Evolutionary conservation across 257 asterid genomes (phyloP).

Genomic region (Avicennia marina): DNA sequence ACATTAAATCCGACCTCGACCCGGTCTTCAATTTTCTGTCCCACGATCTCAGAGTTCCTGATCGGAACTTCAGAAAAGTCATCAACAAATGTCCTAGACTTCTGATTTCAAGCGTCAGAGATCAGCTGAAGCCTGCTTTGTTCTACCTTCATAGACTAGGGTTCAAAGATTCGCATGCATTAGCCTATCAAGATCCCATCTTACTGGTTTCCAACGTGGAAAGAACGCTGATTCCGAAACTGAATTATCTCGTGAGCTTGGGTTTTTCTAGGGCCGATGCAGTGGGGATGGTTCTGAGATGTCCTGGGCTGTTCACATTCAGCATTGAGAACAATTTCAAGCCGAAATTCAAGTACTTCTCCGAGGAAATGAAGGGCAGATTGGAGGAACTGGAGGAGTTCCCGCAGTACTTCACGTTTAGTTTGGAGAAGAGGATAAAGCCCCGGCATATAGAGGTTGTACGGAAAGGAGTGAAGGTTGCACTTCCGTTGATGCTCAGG

Average conservation of each 20-base stretch:
- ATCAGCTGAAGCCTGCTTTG: slow-evolving; percentile 75
- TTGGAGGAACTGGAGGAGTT: slow-evolving; percentile 62
- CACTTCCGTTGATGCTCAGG: slow-evolving; percentile 69
- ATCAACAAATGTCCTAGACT: slow-evolving; percentile 81
- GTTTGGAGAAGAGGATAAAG: slow-evolving; percentile 82
- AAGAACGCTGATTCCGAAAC: slow-evolving; percentile 76
- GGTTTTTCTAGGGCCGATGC: slow-evolving; percentile 61
- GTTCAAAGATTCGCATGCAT: slow-evolving; percentile 40
- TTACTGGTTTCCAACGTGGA: slow-evolving; percentile 77
- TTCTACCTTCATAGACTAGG: slow-evolving; percentile 75
- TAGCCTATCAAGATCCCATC: slow-evolving; percentile 72
- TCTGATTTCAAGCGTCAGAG: slow-evolving; percentile 52
- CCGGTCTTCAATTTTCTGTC: slow-evolving; percentile 77
- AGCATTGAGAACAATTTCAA: slow-evolving; percentile 78
- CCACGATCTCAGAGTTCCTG: slow-evolving; percentile 54
- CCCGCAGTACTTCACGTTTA: slow-evolving; percentile 82
- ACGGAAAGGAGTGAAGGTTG: slow-evolving; percentile 38
- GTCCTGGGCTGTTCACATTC: slow-evolving; percentile 76
- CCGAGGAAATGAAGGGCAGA: slow-evolving; percentile 49
- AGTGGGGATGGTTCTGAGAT: slow-evolving; percentile 64
- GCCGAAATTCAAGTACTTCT: slow-evolving; percentile 76
- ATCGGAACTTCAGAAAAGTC: slow-evolving; percentile 46
- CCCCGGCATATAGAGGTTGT: slow-evolving; percentile 55
- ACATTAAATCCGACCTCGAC: slow-evolving; percentile 43
- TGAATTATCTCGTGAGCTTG: slow-evolving; percentile 42